A percentile compares a stretch with the other conserved stretches of the same genome.
Conservation (phyloP, 164 flowering plant genomes). For the Stephania japonica region DNA sequence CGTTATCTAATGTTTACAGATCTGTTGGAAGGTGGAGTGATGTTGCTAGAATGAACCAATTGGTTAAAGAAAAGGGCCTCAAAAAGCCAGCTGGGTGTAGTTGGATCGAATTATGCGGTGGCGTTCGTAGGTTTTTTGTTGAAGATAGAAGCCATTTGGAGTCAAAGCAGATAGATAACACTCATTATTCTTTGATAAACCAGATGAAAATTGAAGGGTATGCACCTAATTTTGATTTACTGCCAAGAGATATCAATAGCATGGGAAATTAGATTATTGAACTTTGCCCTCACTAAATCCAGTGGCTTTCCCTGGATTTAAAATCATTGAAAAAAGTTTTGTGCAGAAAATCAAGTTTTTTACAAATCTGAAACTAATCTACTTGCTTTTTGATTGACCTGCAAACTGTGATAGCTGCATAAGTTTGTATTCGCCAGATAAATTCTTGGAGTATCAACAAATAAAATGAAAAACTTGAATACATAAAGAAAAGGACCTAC, state of each 20-base stretch:
- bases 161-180: conserved; percentile 16
- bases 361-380: no score
- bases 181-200: conserved; percentile 10
- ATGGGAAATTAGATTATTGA: conserved; percentile 3
- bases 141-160: conserved; percentile 21
- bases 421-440: no score
- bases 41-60: conserved; percentile 21
- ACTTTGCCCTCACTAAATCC: no score
- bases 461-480: background rate
- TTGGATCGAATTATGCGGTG: conserved; percentile 28
- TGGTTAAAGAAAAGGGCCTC: conserved; percentile 19
- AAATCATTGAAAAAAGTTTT: no score
- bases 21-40: conserved; percentile 26
- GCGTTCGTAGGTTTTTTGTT: conserved; percentile 23
- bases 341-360: no score
- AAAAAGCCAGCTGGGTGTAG: conserved; percentile 28
- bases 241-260: conserved; percentile 11
- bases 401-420: no score
- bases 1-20: conserved; percentile 27
- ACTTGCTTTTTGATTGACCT: no score
- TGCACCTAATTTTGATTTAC: conserved; percentile 15
- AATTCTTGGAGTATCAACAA: background rate
- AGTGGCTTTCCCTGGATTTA: no score
- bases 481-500: no score
- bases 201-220: conserved; percentile 20